Evolutionary conservation across 441 rosid genomes (phyloP).

Genomic region (Brassica hybrid): DNA sequence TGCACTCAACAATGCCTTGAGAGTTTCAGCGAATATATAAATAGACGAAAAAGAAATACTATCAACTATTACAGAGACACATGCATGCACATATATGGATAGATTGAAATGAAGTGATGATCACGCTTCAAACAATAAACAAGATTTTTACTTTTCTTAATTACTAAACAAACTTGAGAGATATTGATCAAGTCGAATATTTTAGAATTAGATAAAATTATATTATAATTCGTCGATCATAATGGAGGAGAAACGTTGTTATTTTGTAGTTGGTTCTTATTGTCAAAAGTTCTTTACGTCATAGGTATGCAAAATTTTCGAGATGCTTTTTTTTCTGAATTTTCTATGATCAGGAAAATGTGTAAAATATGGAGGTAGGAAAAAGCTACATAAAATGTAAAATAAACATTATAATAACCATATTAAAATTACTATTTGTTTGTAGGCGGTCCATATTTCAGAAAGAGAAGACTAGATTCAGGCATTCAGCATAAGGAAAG

Average conservation of each 20-base stretch:
- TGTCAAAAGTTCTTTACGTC: constrained; percentile 33
- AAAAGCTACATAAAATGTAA: neutral
- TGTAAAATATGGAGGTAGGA: neutral
- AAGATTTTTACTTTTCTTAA: neutral
- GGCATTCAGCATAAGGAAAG: constrained; percentile 24
- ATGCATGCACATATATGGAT: neutral
- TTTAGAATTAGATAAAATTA: neutral
- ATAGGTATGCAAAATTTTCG: constrained; percentile 14
- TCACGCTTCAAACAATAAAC: neutral
- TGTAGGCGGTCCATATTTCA: neutral
- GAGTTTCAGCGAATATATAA: neutral
- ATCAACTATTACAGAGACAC: neutral
- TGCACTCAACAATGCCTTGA: neutral
- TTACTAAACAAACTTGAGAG: neutral
- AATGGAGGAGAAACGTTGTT: constrained; percentile 11
- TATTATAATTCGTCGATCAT: constrained; percentile 9
- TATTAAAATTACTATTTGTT: constrained; percentile 3
- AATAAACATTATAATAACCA: neutral
- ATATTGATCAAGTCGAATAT: constrained; percentile 36
- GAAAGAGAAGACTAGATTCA: constrained; percentile 19
- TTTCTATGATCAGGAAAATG: neutral
- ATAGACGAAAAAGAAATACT: neutral
- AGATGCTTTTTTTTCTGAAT: constrained; percentile 10
- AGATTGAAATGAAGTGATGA: neutral
- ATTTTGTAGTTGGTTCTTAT: constrained; percentile 8